phyloP scores from a whole-genome alignment of 345 rosid species.

The Gynandropsis gynandra region DNA sequence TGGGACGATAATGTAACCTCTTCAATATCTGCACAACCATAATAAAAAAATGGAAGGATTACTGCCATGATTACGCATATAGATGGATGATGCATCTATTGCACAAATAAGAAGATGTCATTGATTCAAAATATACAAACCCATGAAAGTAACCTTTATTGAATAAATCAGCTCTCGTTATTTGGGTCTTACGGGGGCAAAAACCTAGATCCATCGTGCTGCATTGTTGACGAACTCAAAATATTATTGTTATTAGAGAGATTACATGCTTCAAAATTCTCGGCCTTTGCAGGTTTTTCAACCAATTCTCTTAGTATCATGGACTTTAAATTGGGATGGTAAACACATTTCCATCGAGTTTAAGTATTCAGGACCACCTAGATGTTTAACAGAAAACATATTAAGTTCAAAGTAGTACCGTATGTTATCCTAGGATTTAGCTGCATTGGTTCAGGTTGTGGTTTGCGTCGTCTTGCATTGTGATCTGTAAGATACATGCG shows the following conservation, averaged over 20 bases:
- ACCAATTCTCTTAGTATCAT: slow-evolving; percentile 41
- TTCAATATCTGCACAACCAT: slow-evolving; percentile 23
- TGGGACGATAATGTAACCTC: slow-evolving; percentile 49
- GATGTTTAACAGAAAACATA: no score
- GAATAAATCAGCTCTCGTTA: slow-evolving; percentile 19
- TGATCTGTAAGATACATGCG: slow-evolving; percentile 87
- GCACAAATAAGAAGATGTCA: no score
- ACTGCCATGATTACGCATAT: not conserved
- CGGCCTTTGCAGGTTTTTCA: slow-evolving; percentile 35
- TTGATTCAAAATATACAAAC: slow-evolving; percentile 30
- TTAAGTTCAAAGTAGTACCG: slow-evolving; percentile 35
- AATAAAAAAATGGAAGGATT: no score
- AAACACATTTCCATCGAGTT: slow-evolving; percentile 40
- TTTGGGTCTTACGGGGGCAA: slow-evolving; percentile 21
- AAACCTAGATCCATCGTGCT: slow-evolving; percentile 34
- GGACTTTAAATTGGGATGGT: slow-evolving; percentile 30
- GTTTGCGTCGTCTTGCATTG: slow-evolving; percentile 97
- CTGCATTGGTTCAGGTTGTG: slow-evolving; percentile 48
- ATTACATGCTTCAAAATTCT: not conserved
- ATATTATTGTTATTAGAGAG: slow-evolving; percentile 23
- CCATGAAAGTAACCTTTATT: no score
- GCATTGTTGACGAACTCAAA: slow-evolving; percentile 24
- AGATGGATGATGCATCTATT: not conserved
- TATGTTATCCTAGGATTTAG: slow-evolving; percentile 43
- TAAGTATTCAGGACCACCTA: no score